Evolutionary conservation across 257 asterid genomes (phyloP), one percentile per base, ranked within the genome.

Genomic region (Petunia secreta): DNA sequence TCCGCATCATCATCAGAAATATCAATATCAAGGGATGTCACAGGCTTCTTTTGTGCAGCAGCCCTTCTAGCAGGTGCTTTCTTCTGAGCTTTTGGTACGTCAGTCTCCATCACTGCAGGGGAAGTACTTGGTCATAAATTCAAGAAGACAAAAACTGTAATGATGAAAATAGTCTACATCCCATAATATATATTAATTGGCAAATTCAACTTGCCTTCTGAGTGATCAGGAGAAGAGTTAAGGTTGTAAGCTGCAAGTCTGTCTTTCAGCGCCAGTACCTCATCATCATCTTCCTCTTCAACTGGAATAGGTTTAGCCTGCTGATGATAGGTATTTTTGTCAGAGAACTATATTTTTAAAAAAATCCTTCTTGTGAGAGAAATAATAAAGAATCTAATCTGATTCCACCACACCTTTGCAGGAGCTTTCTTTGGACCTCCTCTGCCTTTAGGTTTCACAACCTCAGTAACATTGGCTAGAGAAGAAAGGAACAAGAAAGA

Each of bases 211-310:
- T 85, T 84, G 91, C 99, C 97, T 55, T 87, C 96, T 14, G 88
- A 67, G 9, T 78, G 89, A 80, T 91, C 97, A 52, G 98, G 97
- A 83, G 99, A 95, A 55, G 98, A 89, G 74, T 91, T 90, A n/a
- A 93, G 85, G 82, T 92, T 95, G 88, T 93, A 93, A 77, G 97
- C 93, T 62, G 97, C 98, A 78, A 95, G 89, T 41, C 98, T 87
- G 9, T 90, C 86, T 84, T 94, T 87, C n/a, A 95, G 89, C 2
- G 84, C 98, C 76, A 87, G 86, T 9, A 93, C 85, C 57, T 85
- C 97, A 46, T 84, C 93, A 2, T 89, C 92, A 1, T 88, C 92
- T n/a, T 89, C 92, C n/a, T 85, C 92, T 66, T 85, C 88, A n/a
- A 71, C 82, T 64, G 16, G 44, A 34, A 71, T 0, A 48, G 88